Percentiles rank a stretch among this genome's conserved stretches.
phyloP scores from a whole-genome alignment of 1,284 basidiomycete genomes.

The Inonotus obliquus region DNA sequence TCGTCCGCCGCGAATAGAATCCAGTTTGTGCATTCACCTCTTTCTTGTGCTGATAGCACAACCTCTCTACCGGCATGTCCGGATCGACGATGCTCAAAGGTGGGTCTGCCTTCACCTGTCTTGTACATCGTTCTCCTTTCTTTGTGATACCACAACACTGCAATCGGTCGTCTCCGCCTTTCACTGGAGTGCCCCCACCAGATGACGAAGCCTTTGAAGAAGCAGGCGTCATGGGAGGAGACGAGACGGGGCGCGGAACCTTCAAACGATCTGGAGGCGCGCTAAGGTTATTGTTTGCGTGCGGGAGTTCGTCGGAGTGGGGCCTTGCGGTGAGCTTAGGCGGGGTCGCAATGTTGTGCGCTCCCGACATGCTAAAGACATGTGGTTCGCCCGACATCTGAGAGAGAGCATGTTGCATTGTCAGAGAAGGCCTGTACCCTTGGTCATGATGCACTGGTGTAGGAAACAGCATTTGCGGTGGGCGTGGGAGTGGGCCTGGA shows the following conservation, averaged over 20 bases:
- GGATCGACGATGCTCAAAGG: constrained; percentile 36
- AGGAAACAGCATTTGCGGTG: constrained; percentile 35
- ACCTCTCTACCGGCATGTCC: constrained; percentile 41
- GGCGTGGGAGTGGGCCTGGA: constrained; percentile 29
- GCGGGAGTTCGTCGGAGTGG: constrained; percentile 9
- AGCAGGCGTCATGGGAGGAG: constrained; percentile 23
- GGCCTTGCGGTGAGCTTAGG: constrained; percentile 16
- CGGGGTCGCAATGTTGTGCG: not conserved
- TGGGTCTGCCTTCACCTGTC: constrained; percentile 49
- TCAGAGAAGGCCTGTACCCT: constrained; percentile 47
- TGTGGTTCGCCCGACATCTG: constrained; percentile 14
- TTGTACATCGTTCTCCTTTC: constrained; percentile 55
- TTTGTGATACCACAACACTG: constrained; percentile 67
- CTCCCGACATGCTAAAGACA: not conserved
- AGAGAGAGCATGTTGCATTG: constrained; percentile 55
- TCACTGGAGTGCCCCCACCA: constrained; percentile 9
- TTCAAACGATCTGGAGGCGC: not conserved
- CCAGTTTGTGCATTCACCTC: constrained; percentile 49
- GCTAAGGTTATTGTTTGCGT: not conserved
- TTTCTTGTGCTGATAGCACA: constrained; percentile 65
- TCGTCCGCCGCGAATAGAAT: constrained; percentile 49
- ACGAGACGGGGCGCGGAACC: constrained; percentile 20
- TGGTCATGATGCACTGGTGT: constrained; percentile 33
- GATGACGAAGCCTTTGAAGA: constrained; percentile 32
- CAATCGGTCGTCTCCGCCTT: constrained; percentile 27